phyloP scores from a whole-genome alignment of 257 asterid species.

The Solanum lycopersicoides region DNA sequence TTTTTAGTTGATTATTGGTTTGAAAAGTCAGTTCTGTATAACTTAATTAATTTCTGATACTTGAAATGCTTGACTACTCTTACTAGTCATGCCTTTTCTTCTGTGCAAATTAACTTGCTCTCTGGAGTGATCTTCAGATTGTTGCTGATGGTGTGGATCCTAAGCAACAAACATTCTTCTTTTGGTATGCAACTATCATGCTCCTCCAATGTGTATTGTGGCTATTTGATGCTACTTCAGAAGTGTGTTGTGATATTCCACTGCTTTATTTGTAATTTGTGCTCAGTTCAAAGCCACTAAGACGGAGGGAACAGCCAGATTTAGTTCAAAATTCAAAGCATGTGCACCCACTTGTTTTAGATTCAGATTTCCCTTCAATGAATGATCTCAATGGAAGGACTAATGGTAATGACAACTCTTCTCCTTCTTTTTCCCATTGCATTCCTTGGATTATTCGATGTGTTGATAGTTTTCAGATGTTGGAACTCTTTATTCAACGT shows the following conservation, averaged over 20 bases:
- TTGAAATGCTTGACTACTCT: not conserved
- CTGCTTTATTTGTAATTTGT: conserved; percentile 11
- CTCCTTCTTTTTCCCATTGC: not conserved
- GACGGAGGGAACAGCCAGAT: conserved; percentile 41
- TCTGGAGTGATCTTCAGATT: conserved; percentile 28
- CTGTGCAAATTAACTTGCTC: not conserved
- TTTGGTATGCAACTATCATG: conserved; percentile 42
- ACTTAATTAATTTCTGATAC: not conserved
- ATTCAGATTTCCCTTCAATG: conserved; percentile 45
- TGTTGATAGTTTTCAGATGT: not conserved
- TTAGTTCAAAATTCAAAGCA: conserved; percentile 41
- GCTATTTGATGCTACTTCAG: not conserved
- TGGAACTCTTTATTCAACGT: not conserved
- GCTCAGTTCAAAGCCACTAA: conserved; percentile 60
- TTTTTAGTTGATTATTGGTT: not conserved
- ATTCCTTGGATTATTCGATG: not conserved
- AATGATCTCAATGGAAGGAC: conserved; percentile 49
- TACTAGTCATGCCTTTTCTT: not conserved
- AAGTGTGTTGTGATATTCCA: conserved; percentile 1
- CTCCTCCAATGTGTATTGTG: conserved; percentile 3
- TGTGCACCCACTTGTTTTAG: conserved; percentile 63
- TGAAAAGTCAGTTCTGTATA: not conserved
- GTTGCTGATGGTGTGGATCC: conserved; percentile 91
- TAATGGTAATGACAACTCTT: conserved; percentile 43
- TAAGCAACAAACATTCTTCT: conserved; percentile 71